Evolutionary conservation across 129 eudicot species (phyloP).

Genomic region (Tagetes erecta): DNA sequence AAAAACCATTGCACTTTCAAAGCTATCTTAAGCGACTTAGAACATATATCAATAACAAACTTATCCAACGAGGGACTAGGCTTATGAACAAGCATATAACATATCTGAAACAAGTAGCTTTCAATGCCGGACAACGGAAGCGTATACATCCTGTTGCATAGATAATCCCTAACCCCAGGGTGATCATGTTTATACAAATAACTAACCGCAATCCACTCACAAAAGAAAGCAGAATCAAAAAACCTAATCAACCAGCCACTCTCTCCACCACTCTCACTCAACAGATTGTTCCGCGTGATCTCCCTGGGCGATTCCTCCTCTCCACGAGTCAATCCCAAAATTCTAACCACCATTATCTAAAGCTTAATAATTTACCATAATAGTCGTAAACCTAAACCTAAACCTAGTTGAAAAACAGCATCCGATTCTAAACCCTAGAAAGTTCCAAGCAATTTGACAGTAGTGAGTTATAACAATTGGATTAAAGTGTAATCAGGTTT

Average conservation of each 20-base stretch:
- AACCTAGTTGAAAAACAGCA: constrained; percentile 35
- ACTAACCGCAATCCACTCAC: constrained; percentile 99
- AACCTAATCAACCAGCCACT: constrained; percentile 95
- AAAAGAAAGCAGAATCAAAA: constrained; percentile 91
- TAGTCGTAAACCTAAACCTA: background rate
- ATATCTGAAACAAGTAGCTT: constrained; percentile 96
- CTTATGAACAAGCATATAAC: constrained; percentile 92
- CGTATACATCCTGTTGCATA: constrained; percentile 96
- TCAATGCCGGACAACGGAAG: constrained; percentile 92
- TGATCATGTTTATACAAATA: constrained; percentile 95
- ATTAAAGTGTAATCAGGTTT: no score
- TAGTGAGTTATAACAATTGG: no score
- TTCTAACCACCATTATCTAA: constrained; percentile 71
- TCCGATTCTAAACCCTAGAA: constrained; percentile 45
- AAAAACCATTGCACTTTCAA: constrained; percentile 95
- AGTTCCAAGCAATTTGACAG: constrained; percentile 23
- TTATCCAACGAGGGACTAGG: constrained; percentile 95
- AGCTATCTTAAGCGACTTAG: constrained; percentile 79
- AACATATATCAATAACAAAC: constrained; percentile 89
- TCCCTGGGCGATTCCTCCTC: constrained; percentile 88
- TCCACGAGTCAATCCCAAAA: constrained; percentile 71
- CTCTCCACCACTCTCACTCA: constrained; percentile 80
- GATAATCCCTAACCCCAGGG: constrained; percentile 89
- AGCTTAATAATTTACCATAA: constrained; percentile 30
- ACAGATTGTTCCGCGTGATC: constrained; percentile 70